These are phyloP conservation scores for Phoenix dactylifera DNA, from an alignment of 176 grass and related monocot species.

Conservation along the genomic window DNA sequence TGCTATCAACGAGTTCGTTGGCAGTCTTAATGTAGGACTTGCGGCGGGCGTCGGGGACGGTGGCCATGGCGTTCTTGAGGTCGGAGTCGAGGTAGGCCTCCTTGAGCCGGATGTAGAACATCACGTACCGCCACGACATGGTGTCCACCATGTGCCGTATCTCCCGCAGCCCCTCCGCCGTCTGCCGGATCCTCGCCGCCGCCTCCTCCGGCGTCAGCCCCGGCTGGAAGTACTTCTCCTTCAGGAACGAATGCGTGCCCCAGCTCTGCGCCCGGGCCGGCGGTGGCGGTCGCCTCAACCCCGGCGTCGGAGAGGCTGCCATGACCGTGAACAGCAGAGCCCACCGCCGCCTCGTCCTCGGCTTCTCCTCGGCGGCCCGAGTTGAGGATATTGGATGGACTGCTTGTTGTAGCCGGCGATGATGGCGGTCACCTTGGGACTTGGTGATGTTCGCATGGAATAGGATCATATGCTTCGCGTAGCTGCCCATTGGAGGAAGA, in stretches of 20 bases:
- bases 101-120: constrained; percentile 79
- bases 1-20: constrained; percentile 86
- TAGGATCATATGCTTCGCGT: constrained; percentile 72
- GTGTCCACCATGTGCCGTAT: constrained; percentile 86
- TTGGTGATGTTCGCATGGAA: constrained; percentile 29
- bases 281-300: background rate
- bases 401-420: background rate
- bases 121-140: constrained; percentile 92
- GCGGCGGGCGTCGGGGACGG: constrained; percentile 43
- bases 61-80: constrained; percentile 67
- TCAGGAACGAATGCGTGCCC: constrained; percentile 69
- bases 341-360: constrained; percentile 18
- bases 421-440: background rate
- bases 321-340: constrained; percentile 21
- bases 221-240: constrained; percentile 75
- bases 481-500: constrained; percentile 47
- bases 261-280: constrained; percentile 37
- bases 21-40: constrained; percentile 58
- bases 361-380: constrained; percentile 12
- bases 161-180: constrained; percentile 67
- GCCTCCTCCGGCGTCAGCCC: constrained; percentile 58
- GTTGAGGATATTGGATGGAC: constrained; percentile 19
- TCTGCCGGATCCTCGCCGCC: constrained; percentile 74
- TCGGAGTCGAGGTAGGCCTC: constrained; percentile 76
- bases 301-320: constrained; percentile 22